phyloP scores from a whole-genome alignment of 1,284 basidiomycete species.

The Bjerkandera adusta region DNA sequence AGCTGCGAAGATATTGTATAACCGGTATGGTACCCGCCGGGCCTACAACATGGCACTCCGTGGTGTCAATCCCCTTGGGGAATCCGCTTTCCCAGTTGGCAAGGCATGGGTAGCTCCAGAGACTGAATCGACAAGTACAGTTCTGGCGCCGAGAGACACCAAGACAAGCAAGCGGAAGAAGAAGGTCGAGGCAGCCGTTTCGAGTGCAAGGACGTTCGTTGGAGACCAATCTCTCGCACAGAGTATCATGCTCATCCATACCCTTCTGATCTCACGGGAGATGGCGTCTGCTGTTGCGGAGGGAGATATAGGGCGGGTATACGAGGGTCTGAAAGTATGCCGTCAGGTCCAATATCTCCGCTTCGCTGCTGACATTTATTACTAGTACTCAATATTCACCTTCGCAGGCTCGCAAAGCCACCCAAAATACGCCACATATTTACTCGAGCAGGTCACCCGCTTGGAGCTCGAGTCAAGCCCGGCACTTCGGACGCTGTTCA shows the following conservation, averaged over 20 bases:
- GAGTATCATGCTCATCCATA: background rate
- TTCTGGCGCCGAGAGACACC: too few species aligned
- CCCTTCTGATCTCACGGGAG: background rate
- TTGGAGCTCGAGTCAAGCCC: background rate
- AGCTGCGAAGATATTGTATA: too few species aligned
- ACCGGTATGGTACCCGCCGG: too few species aligned
- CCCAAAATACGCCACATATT: background rate
- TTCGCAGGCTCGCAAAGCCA: background rate
- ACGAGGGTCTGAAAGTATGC: background rate
- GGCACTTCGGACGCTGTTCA: background rate
- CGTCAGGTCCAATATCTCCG: background rate
- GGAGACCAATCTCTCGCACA: background rate
- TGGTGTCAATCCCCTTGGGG: too few species aligned
- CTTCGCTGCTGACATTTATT: background rate
- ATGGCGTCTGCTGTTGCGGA: background rate
- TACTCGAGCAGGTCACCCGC: background rate
- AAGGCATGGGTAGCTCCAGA: too few species aligned
- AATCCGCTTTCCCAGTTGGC: too few species aligned
- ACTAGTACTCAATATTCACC: background rate
- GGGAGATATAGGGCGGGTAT: background rate
- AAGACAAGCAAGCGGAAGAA: too few species aligned
- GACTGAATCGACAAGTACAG: too few species aligned
- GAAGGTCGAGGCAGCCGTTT: too few species aligned
- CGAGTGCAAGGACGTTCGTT: too few species aligned
- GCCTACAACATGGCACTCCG: too few species aligned